These are phyloP conservation scores for Huntiella abstrusa DNA, from an alignment of 2,329 filamentous ascomycete species.

Conservation along the genomic window DNA sequence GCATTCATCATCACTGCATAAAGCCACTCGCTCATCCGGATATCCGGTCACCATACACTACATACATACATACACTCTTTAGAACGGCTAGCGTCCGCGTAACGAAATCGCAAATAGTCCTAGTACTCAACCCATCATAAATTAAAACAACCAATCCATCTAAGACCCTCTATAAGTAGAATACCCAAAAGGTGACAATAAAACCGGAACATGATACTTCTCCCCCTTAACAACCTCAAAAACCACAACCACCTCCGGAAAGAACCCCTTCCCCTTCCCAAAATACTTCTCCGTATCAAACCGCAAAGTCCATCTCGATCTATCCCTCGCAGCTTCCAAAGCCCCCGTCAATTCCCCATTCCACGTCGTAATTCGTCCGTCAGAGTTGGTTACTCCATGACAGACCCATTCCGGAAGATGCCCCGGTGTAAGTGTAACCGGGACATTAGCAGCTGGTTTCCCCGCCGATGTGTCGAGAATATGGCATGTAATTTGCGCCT, in stretches of 20 bases:
- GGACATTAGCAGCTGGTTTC: conserved; percentile 45
- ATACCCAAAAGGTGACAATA: conserved; percentile 64
- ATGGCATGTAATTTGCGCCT: conserved; percentile 66
- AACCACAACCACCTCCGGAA: conserved; percentile 37
- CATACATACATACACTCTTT: too few relatives aligned
- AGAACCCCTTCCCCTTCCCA: conserved; percentile 41
- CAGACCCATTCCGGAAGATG: conserved; percentile 23
- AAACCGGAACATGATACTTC: conserved; percentile 62
- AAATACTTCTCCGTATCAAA: conserved; percentile 61
- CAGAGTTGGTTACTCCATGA: conserved; percentile 50
- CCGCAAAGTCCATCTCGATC: conserved; percentile 44
- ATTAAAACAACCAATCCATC: background rate
- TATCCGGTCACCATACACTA: too few relatives aligned
- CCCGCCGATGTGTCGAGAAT: conserved; percentile 67
- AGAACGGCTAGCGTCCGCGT: too few relatives aligned
- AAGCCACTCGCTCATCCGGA: too few relatives aligned
- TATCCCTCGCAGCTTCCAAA: background rate
- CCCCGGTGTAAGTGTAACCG: conserved; percentile 41
- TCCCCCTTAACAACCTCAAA: conserved; percentile 36
- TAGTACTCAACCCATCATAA: background rate
- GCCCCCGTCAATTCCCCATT: background rate
- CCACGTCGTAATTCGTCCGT: conserved; percentile 59
- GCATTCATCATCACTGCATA: too few relatives aligned
- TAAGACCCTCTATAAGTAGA: conserved; percentile 65
- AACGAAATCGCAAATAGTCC: too few relatives aligned